Evolutionary conservation across 352 stramenopile species (phyloP), one percentile per base, ranked within the genome.

Genomic region (Globisporangium splendens): DNA sequence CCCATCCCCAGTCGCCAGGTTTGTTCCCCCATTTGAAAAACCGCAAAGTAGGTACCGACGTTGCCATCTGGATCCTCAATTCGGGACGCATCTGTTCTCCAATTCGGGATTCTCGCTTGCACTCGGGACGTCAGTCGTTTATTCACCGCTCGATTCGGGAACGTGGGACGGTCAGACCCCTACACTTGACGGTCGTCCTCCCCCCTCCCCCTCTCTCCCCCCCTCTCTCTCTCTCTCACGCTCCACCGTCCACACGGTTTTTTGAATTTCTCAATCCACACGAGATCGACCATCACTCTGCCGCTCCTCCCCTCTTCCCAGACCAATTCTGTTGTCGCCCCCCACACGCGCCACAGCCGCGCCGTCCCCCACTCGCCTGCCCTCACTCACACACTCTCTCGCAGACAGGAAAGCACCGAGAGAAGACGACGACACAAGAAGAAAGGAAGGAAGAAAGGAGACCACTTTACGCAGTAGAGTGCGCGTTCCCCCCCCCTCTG

Each of bases 181-280:
- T 11, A 68, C 54, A 28, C 50, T 71, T 2, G 3, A 22, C 8
- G 3, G 41, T 56, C 47, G 8, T 18, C n/a, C 33, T 52, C 56
- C 33, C 44, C 53, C 28, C 33, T 52, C 56, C 33, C 44, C 53
- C 28, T 39, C 48, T 20, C 31, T 56, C 8, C 47, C 46, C 24
- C 59, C 56, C 59, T 50, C 44, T 22, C 48, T 43, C 20, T 57
- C 43, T 63, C 44, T 35, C 48, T 64, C 56, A 44, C 21, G 24
- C 49, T 68, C 64, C 46, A 54, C 57, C 61, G 48, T 62, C 46
- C 56, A 65, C 59, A 64, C 54, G 33, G 61, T 63, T 56, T 54
- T 66, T 75, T 75, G 67, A 66, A 72, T 70, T 69, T 69, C 66
- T 74, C 62, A 74, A 72, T 55, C 62, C 50, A 60, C 39, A 38